These are phyloP conservation scores for Scheffersomyces stipitis DNA, from an alignment of 805 yeast species.

Conservation along the genomic window DNA sequence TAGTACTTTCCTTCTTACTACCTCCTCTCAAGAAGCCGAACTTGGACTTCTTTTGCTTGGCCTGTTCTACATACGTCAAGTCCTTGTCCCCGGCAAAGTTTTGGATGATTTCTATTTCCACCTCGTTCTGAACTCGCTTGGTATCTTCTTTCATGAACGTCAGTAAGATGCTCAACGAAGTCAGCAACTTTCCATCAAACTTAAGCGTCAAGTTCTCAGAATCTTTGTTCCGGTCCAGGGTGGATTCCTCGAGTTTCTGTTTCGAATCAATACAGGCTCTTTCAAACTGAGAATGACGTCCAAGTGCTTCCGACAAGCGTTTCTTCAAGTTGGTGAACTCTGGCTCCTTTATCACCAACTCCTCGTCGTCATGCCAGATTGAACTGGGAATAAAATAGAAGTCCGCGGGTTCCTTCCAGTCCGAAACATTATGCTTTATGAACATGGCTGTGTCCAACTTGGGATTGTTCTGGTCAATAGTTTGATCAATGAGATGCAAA, in stretches of 20 bases:
- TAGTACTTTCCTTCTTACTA: slow-evolving; percentile 12
- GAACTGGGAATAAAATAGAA: slow-evolving; percentile 83
- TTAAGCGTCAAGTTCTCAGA: slow-evolving; percentile 43
- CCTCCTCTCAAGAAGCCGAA: slow-evolving; percentile 51
- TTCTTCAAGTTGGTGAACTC: slow-evolving; percentile 59
- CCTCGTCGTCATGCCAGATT: slow-evolving; percentile 96
- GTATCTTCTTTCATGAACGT: slow-evolving; percentile 74
- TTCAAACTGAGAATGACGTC: slow-evolving; percentile 40
- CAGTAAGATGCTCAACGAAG: slow-evolving; percentile 53
- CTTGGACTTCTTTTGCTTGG: slow-evolving; percentile 53
- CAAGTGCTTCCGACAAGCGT: slow-evolving; percentile 42
- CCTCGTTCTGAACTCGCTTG: slow-evolving; percentile 71
- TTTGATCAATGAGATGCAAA: slow-evolving; percentile 50
- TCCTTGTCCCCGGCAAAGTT: slow-evolving; percentile 78
- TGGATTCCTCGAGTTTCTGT: slow-evolving; percentile 49
- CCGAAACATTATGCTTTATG: slow-evolving; percentile 74
- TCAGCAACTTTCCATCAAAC: slow-evolving; percentile 53
- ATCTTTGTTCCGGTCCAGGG: slow-evolving; percentile 31
- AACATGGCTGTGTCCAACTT: slow-evolving; percentile 84
- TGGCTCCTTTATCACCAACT: slow-evolving; percentile 57
- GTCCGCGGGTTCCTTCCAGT: slow-evolving; percentile 87
- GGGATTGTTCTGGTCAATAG: slow-evolving; percentile 70
- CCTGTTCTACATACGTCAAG: slow-evolving; percentile 54
- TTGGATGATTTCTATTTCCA: slow-evolving; percentile 87
- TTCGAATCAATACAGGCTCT: slow-evolving; percentile 47